Evolutionary conservation across 345 rosid species (phyloP), one percentile per base, ranked within the genome.

Genomic region (Gossypium bickii): DNA sequence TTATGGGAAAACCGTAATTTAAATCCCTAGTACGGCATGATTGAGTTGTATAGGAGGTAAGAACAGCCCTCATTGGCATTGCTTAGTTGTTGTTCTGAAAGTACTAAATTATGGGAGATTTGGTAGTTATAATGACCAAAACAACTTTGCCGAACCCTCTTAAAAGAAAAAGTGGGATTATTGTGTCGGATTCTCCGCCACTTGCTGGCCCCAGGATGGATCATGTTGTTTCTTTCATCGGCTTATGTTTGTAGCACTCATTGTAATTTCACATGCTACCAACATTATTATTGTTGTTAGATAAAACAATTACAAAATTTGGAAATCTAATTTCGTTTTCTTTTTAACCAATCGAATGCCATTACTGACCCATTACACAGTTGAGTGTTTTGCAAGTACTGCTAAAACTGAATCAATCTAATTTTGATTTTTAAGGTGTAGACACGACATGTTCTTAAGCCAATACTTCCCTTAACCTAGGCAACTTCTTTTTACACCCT

Each of bases 231-330:
- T 6, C 41, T 12, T 69, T 66, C 49, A 74, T 71, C 66, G 73
- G 62, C 48, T 72, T 63, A 38, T 67, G 77, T 43, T 53, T 65
- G 55, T 56, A 49, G 47, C 51, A 74, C 72, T 77, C 77, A 86
- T 78, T 66, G 75, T 48, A 72, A 55, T 61, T 56, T 78, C 90
- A 85, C 86, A 87, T 85, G 90, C 82, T 74, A 69, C 13, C 38
- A 25, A 57, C 66, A 66, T 71, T 45, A 72, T 67, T 73, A 56
- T 75, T 66, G 49, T 59, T 22, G 17, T 24, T 24, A 24, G 41
- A 27, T 59, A 70, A 7, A 7, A 47, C 53, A 15, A 5, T 11
- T 29, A 52, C 12, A 62, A 11, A 13, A 61, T 75, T 24, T 43
- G 6, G 13, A 17, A 10, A 16, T 13, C 55, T 72, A 65, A 74